Conservation (phyloP, 805 yeast species). For the Candida tammaniensis region DNA sequence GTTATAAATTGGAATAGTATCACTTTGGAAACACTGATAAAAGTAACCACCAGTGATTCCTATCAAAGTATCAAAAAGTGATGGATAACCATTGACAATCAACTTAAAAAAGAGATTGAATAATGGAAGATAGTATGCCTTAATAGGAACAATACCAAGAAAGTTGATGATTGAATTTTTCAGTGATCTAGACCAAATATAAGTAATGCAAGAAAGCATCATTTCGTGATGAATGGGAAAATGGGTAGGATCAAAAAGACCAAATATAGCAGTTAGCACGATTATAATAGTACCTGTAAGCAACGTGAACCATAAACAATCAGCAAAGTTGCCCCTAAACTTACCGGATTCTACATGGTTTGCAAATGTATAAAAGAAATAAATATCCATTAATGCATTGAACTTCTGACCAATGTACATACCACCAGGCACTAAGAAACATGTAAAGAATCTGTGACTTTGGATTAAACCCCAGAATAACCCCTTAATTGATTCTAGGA, state of each 20-base stretch:
- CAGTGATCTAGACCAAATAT: constrained; percentile 59
- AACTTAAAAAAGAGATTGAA: constrained; percentile 30
- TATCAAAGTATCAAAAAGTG: constrained; percentile 39
- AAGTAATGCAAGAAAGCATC: constrained; percentile 53
- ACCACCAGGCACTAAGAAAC: constrained; percentile 46
- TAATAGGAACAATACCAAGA: constrained; percentile 49
- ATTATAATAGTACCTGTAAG: constrained; percentile 48
- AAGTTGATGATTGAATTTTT: constrained; percentile 53
- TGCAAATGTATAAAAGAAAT: constrained; percentile 56
- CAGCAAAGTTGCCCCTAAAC: constrained; percentile 50
- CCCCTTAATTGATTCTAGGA: constrained; percentile 1
- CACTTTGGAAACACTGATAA: constrained; percentile 61
- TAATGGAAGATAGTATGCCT: constrained; percentile 55
- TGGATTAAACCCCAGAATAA: constrained; percentile 3
- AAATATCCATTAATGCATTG: constrained; percentile 44
- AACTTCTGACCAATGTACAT: constrained; percentile 21
- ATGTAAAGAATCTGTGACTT: constrained; percentile 40
- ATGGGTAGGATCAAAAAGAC: constrained; percentile 15
- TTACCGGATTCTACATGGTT: constrained; percentile 52
- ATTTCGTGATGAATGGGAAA: constrained; percentile 31
- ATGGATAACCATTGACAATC: constrained; percentile 41
- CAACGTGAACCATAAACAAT: constrained; percentile 53
- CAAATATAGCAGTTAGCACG: constrained; percentile 28
- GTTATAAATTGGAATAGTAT: constrained; percentile 44
- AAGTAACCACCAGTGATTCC: constrained; percentile 59